A percentile compares a stretch with the other conserved stretches of the same genome.
phyloP scores from a whole-genome alignment of 306 rosid genomes.

The Myrica gale region DNA sequence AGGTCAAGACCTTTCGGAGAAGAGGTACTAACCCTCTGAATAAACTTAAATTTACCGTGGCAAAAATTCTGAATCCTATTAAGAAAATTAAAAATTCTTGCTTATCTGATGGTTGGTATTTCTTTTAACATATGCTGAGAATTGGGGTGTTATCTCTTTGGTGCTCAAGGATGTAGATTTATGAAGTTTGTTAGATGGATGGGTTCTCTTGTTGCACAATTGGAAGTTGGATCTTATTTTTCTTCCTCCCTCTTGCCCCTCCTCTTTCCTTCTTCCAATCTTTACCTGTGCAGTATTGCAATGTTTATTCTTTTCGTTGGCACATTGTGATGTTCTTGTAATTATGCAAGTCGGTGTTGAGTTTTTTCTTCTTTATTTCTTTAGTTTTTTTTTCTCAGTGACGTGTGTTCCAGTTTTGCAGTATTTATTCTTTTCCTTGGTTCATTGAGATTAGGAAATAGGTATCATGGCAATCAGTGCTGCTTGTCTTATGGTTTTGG shows the following conservation, averaged over 20 bases:
- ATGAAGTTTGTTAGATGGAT: background rate
- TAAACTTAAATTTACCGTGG: constrained; percentile 24
- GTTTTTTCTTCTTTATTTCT: background rate
- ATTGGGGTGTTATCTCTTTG: constrained; percentile 2
- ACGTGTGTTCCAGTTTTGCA: background rate
- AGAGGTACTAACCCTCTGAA: constrained; percentile 61
- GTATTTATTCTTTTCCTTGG: background rate
- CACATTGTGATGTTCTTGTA: background rate
- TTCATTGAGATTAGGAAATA: background rate
- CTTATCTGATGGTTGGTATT: constrained; percentile 16
- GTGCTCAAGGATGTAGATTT: background rate
- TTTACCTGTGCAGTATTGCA: background rate
- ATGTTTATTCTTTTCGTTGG: background rate
- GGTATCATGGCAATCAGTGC: background rate
- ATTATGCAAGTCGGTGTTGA: background rate
- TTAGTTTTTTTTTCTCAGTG: background rate
- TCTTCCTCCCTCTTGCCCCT: background rate
- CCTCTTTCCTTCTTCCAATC: background rate
- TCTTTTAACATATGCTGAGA: background rate
- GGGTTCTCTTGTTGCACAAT: background rate
- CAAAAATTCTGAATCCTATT: constrained; percentile 21
- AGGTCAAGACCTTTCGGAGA: constrained; percentile 94
- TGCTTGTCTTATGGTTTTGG: background rate
- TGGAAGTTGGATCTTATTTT: background rate
- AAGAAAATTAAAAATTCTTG: constrained; percentile 10